Conservation (phyloP, 2,329 filamentous ascomycete genomes). For the Dactylellina parvicollis region DNA sequence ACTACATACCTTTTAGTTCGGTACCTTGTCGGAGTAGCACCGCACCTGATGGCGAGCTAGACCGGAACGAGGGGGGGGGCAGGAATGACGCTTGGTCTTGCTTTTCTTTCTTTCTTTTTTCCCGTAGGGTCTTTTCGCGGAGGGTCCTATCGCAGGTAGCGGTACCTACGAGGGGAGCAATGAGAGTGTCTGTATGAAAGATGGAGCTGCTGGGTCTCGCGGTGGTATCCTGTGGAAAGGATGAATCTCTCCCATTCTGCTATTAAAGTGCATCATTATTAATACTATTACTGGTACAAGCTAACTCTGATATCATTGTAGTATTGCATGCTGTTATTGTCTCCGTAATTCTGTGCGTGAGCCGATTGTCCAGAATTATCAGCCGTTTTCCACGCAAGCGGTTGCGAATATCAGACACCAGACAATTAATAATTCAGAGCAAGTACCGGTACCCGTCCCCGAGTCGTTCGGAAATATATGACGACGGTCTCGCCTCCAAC, state of each 20-base stretch:
- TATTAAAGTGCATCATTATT: too few relatives aligned
- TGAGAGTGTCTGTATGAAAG: not conserved
- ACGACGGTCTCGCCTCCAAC: not conserved
- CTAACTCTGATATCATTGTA: too few relatives aligned
- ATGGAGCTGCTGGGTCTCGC: not conserved
- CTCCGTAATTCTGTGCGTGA: not conserved
- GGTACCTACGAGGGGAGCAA: constrained; percentile 1
- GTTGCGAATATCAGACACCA: constrained; percentile 13
- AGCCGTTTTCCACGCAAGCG: not conserved
- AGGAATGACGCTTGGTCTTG: constrained; percentile 23
- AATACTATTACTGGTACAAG: too few relatives aligned
- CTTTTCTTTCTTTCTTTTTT: not conserved
- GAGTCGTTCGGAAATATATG: constrained; percentile 29
- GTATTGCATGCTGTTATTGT: not conserved
- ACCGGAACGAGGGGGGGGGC: constrained; percentile 28
- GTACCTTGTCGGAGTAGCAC: constrained; percentile 19
- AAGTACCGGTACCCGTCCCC: not conserved
- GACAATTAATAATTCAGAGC: not conserved
- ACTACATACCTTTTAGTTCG: constrained; percentile 8
- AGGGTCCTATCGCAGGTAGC: not conserved
- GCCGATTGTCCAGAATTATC: not conserved
- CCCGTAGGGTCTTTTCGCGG: not conserved
- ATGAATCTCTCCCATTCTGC: too few relatives aligned
- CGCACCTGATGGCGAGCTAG: constrained; percentile 26
- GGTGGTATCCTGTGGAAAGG: constrained; percentile 2